Evolutionary conservation across 805 yeast genomes (phyloP), one percentile per base, ranked within the genome.

Genomic region (Candida gorgasii): DNA sequence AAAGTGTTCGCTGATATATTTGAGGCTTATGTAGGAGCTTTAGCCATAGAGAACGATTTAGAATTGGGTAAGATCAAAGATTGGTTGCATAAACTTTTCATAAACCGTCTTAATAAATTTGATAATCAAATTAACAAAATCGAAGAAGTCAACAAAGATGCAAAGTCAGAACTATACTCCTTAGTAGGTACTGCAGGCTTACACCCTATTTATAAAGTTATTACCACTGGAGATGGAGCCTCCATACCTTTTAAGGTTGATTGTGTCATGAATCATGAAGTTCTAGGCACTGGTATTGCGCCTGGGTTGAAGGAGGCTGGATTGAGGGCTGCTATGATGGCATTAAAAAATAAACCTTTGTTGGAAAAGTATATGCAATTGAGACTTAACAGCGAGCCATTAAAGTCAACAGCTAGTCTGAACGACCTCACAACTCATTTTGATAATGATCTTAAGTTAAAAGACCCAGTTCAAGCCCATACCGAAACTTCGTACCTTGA

Each of bases 1-100:
- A 93, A 93, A 57, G 68, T 86, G 3, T 76, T 76, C 55, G 96
- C 98, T 0, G 99, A 92, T 69, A 80, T 86, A 0, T 87, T 92
- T 58, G 99, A 93, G 63, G 97, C 98, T 0, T 92, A 92, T 52
- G 74, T 93, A 35, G 98, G 96, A 5, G 99, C 95, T 0, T 62
- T 92, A 23, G 75, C 76, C 6, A 69, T 79, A 16, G 95, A 86
- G 48, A 67, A 76, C 30, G 65, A 65, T 9, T 61, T 65, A 13
- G 76, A 80, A 46, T 65, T 76, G 38, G 58, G 66, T 2, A 71
- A 62, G 16, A 73, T 85, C 5, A 73, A 74, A 49, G 61, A 67
- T 9, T 86, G 92, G 92, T 57, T 86, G 19, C 53, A 59, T 5
- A 59, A 66, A 36, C 59, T 84, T 29, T 75, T 82, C 24, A 63